A percentile compares a stretch with the other conserved stretches of the same genome.
phyloP scores from a whole-genome alignment of 768 basidiomycete species.

The Tephrocybe sp. region DNA sequence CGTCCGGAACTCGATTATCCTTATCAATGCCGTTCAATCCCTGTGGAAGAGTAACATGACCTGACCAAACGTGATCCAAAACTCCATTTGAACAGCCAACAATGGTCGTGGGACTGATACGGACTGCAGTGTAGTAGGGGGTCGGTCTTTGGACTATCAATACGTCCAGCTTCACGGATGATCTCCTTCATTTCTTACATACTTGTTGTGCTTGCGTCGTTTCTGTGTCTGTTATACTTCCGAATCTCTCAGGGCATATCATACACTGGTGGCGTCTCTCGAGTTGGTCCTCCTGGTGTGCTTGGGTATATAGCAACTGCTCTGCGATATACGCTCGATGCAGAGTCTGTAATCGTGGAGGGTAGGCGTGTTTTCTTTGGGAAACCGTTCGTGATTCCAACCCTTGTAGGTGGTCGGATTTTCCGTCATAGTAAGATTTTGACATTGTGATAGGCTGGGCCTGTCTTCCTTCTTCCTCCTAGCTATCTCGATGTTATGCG shows the following conservation, averaged over 20 bases:
- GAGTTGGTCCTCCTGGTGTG: constrained; percentile 30
- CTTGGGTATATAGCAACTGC: constrained; percentile 33
- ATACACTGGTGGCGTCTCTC: constrained; percentile 29
- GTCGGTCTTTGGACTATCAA: no score
- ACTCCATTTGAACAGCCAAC: no score
- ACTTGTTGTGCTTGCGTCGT: constrained; percentile 13
- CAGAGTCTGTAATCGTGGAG: constrained; percentile 25
- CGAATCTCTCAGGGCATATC: constrained; percentile 25
- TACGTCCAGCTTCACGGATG: not conserved
- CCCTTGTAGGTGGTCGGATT: constrained; percentile 20
- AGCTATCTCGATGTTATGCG: constrained; percentile 28
- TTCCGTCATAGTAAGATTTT: no score
- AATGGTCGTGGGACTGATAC: no score
- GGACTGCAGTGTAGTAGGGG: no score
- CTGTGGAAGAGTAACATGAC: no score
- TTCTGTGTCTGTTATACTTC: constrained; percentile 20
- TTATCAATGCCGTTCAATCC: no score
- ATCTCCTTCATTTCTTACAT: not conserved
- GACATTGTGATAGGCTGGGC: constrained; percentile 22
- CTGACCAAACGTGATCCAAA: no score
- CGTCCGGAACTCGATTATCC: no score
- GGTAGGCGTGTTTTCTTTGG: constrained; percentile 26
- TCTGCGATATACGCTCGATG: constrained; percentile 29
- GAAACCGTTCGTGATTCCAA: constrained; percentile 33
- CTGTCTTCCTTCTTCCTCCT: constrained; percentile 31